phyloP scores from a whole-genome alignment of 129 eudicot genomes.

The Ambrosia artemisiifolia region DNA sequence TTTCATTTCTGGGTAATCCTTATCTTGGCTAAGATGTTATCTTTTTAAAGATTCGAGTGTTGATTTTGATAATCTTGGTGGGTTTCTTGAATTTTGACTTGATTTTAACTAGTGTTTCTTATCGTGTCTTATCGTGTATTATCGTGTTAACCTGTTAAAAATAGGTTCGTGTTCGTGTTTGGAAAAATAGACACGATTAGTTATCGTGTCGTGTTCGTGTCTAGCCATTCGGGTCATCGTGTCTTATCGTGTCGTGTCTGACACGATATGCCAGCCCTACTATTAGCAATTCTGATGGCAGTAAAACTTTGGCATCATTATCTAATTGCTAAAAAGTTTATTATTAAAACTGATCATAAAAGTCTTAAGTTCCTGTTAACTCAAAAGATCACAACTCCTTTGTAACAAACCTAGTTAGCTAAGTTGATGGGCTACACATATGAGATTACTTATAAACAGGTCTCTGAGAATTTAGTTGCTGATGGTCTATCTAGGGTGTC shows the following conservation, averaged over 20 bases:
- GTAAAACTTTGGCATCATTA: not conserved
- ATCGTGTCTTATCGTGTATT: no score
- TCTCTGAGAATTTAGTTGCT: not conserved
- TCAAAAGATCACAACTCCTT: not conserved
- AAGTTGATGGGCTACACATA: not conserved
- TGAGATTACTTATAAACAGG: not conserved
- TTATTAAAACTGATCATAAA: not conserved
- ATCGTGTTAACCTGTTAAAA: no score
- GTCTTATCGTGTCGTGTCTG: no score
- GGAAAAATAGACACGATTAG: no score
- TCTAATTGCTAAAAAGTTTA: not conserved
- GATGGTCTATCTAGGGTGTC: not conserved
- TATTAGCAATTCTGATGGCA: not conserved
- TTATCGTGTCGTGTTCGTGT: no score
- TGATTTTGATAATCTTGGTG: slow-evolving; percentile 25
- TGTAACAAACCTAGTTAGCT: not conserved
- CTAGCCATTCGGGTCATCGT: no score
- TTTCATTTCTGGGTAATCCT: slow-evolving; percentile 17
- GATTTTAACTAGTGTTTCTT: no score
- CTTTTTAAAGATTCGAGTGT: slow-evolving; percentile 16
- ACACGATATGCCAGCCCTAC: no score
- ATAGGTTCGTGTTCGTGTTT: no score
- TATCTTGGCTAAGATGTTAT: slow-evolving; percentile 5
- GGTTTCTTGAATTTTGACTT: slow-evolving; percentile 19
- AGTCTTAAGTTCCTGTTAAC: not conserved